Conservation (phyloP, 23 red algal genomes). For the Cyanidioschyzon merolae region DNA sequence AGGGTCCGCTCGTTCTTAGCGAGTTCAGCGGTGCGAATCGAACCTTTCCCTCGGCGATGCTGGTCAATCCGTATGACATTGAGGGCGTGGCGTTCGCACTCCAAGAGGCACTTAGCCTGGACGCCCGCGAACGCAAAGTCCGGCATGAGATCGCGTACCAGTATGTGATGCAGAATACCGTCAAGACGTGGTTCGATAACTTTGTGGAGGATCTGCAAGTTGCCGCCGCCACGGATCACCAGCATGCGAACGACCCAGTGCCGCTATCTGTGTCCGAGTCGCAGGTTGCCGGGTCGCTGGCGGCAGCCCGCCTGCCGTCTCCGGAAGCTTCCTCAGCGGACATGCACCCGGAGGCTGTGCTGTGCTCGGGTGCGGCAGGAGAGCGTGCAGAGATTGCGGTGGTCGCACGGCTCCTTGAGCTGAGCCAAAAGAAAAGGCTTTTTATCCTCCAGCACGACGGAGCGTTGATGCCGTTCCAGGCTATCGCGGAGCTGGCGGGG, state of each 20-base stretch:
- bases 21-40: conserved; percentile 70
- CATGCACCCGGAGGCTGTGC: background rate
- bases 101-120: conserved; percentile 44
- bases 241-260: background rate
- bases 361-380: background rate
- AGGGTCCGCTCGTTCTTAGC: conserved; percentile 54
- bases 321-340: background rate
- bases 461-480: conserved; percentile 63
- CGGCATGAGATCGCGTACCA: conserved; percentile 62
- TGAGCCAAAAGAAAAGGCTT: conserved; percentile 24
- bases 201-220: conserved; percentile 70
- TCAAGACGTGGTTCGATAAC: conserved; percentile 58
- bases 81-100: conserved; percentile 49
- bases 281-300: background rate
- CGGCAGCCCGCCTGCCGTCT: background rate
- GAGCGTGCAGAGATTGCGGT: background rate
- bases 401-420: background rate
- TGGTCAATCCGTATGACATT: conserved; percentile 81
- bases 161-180: conserved; percentile 67
- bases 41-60: conserved; percentile 59
- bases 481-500: conserved; percentile 41
- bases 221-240: background rate
- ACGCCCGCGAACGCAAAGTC: conserved; percentile 24
- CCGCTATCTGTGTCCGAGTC: background rate
- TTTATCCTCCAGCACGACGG: conserved; percentile 67